phyloP scores from a whole-genome alignment of 2,329 filamentous ascomycete genomes.

The Phialophora verrucosa region DNA sequence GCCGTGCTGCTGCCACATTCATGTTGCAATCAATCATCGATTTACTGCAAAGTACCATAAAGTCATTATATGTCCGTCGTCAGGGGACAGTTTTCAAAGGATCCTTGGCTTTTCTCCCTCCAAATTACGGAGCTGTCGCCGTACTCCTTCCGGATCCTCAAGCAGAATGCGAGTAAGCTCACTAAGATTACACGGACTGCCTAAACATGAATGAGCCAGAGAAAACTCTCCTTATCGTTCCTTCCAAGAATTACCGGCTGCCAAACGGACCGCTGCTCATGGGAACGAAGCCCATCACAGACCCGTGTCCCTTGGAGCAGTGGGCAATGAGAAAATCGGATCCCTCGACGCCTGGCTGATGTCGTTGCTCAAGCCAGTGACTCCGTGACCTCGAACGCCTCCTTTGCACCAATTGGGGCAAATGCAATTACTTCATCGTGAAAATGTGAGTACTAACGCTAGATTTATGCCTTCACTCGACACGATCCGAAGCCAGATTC shows the following conservation, averaged over 20 bases:
- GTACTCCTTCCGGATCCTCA: neutral
- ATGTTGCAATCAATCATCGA: neutral
- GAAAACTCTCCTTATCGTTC: neutral
- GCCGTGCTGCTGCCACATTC: neutral
- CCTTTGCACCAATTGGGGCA: neutral
- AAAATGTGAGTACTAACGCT: conserved; percentile 1
- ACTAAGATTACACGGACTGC: conserved; percentile 20
- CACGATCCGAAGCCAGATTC: neutral
- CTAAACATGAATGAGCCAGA: neutral
- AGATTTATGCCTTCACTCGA: neutral
- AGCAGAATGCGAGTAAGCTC: conserved; percentile 4
- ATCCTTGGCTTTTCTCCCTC: neutral
- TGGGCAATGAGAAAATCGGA: neutral
- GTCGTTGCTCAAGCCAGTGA: neutral
- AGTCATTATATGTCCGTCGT: neutral
- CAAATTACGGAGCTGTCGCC: conserved; percentile 13
- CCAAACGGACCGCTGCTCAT: neutral
- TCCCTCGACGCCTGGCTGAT: neutral
- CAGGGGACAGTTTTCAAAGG: neutral
- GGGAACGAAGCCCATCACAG: neutral
- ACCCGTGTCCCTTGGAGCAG: neutral
- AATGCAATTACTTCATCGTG: neutral
- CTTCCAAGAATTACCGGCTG: neutral
- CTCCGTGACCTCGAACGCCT: neutral
- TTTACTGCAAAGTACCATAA: neutral